Evolutionary conservation across 805 yeast genomes (phyloP), one percentile per base, ranked within the genome.

Genomic region (Candida ovalis): DNA sequence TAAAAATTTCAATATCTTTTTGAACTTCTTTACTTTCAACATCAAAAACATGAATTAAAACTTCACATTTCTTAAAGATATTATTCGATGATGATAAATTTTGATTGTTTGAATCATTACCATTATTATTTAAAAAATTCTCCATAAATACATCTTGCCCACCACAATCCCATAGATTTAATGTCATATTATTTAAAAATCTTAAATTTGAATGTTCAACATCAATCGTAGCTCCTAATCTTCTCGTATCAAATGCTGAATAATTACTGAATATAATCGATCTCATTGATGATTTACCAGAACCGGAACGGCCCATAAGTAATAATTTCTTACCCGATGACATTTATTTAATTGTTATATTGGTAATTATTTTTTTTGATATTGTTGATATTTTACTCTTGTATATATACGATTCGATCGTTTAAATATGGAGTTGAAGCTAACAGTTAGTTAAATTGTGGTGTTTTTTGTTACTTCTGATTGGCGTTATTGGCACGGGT

Each of bases 91-190:
- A 96, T 9, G 50, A 48, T 18, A 50, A 27, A 13, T 43, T 41
- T 17, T 36, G 32, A 17, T 24, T 33, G 28, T 33, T 44, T 30
- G 7, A 17, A 12, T 30, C 35, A 18, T 21, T 28, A 17, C 47
- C 46, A 3, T 91, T 80, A 32, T 58, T 61, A 49, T 63, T 69
- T 7, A 71, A 52, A 64, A 94, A 94, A 66, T 88, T 90, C 61
- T 92, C 97, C 88, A 94, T 91, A 57, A 91, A 94, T 2, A 86
- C 89, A 66, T 94, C 97, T 64, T 94, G 99, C 3, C 96, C 96
- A 60, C 98, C 99, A 69, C 99, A 94, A 67, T 94, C 99, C 98
- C 98, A 91, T 21, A 94, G 72, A 60, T 92, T 92, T 41, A 94
- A 73, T 1, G 97, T 90, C 95, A 94, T 89, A 64, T 92, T 91